A percentile compares a stretch with the other conserved stretches of the same genome.
Evolutionary conservation across 2,329 filamentous ascomycete species (phyloP).

Genomic region (Pestalotiopsis sp.): DNA sequence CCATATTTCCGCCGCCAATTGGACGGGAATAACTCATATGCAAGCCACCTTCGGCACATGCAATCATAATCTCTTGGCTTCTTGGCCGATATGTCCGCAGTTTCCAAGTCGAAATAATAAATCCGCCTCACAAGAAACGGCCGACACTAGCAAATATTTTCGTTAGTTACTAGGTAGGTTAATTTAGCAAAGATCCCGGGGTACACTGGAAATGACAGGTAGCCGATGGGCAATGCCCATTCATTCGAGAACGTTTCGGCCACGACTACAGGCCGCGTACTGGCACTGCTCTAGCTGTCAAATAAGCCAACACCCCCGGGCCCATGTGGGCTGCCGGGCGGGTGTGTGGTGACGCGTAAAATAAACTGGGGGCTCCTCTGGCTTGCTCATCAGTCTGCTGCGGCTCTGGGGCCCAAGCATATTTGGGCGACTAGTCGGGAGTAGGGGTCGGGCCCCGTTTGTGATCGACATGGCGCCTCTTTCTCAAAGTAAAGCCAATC

Average conservation of each 20-base stretch:
- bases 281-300: neutral
- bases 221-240: neutral
- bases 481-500: too few relatives aligned
- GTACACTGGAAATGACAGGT: neutral
- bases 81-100: neutral
- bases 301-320: neutral
- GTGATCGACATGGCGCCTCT: too few relatives aligned
- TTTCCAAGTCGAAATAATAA: neutral
- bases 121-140: neutral
- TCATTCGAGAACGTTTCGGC: neutral
- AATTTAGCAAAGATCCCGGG: neutral
- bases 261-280: neutral
- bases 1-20: neutral
- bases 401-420: neutral
- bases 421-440: neutral
- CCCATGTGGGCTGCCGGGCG: neutral
- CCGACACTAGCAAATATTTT: neutral
- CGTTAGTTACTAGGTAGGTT: neutral
- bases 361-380: neutral
- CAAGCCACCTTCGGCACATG: neutral
- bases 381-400: neutral
- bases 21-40: neutral
- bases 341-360: neutral
- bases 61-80: neutral
- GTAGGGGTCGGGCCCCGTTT: too few relatives aligned